Percentiles rank a stretch among this genome's conserved stretches.
Evolutionary conservation across 2,329 filamentous ascomycete species (phyloP).

Genomic region (Sporothrix brunneoviolacea): DNA sequence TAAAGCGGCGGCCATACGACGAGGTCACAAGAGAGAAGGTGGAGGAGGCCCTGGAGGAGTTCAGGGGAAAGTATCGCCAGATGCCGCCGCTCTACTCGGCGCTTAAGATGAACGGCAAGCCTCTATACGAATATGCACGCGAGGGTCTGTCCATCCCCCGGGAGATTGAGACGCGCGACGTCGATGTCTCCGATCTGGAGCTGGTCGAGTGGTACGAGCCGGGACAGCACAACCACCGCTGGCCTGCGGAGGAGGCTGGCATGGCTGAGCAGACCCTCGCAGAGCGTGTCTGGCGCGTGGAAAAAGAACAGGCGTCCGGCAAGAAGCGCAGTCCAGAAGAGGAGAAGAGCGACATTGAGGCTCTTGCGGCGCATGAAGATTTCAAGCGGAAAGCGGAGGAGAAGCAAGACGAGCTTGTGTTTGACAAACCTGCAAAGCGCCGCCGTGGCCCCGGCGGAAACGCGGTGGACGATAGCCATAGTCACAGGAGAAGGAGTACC

Average conservation of each 20-base stretch:
- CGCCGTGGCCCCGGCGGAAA: conserved; percentile 22
- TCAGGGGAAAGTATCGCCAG: conserved; percentile 80
- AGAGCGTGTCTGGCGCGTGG: conserved; percentile 61
- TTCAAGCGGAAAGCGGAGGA: conserved; percentile 54
- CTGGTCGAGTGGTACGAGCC: conserved; percentile 79
- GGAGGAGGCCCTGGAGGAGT: conserved; percentile 66
- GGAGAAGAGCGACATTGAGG: conserved; percentile 48
- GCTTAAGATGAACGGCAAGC: conserved; percentile 87
- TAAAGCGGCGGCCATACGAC: conserved; percentile 66
- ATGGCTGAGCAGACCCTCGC: conserved; percentile 69
- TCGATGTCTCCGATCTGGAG: conserved; percentile 72
- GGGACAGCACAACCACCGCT: conserved; percentile 70
- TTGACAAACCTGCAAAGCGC: conserved; percentile 39
- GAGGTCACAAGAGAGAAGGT: conserved; percentile 76
- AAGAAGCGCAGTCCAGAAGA: conserved; percentile 46
- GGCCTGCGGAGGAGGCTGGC: conserved; percentile 73
- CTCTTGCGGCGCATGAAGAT: conserved; percentile 48
- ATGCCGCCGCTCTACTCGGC: conserved; percentile 90
- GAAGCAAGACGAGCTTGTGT: conserved; percentile 50
- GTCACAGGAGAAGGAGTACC: conserved; percentile 19
- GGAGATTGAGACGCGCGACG: conserved; percentile 73
- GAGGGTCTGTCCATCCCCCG: conserved; percentile 80
- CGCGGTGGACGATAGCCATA: not conserved
- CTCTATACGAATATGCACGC: conserved; percentile 90
- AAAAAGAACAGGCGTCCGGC: conserved; percentile 46